Percentiles rank a stretch among this genome's conserved stretches.
Evolutionary conservation across 176 grass and related monocot genomes (phyloP).

Genomic region (Triticum urartu): DNA sequence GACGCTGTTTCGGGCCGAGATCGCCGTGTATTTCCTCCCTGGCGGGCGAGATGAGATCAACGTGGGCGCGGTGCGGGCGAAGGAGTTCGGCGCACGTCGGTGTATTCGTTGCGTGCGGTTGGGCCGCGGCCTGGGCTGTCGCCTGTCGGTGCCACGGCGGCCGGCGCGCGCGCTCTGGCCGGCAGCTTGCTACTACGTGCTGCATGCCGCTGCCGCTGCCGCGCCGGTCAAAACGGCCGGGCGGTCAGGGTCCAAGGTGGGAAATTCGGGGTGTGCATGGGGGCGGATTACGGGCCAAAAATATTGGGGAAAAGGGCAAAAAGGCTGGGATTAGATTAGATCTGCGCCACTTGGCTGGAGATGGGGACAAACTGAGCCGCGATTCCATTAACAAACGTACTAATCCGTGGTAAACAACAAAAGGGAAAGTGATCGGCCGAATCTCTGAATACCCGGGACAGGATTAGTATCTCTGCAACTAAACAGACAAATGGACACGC

Average conservation of each 20-base stretch:
- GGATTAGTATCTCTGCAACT: not conserved
- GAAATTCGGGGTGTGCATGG: not conserved
- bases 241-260: not conserved
- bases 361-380: slow-evolving; percentile 25
- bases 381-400: slow-evolving; percentile 20
- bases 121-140: slow-evolving; percentile 33
- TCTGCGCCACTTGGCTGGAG: not conserved
- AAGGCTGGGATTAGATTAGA: slow-evolving; percentile 18
- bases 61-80: not conserved
- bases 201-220: not conserved
- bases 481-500: not conserved
- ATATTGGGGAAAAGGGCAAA: not conserved
- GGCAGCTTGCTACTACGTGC: not conserved
- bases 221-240: not conserved
- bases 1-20: not conserved
- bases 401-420: not conserved
- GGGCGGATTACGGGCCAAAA: not conserved
- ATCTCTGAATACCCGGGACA: slow-evolving; percentile 20
- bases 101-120: slow-evolving; percentile 47
- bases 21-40: no score
- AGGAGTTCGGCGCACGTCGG: slow-evolving; percentile 46
- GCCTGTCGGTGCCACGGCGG: slow-evolving; percentile 32
- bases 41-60: not conserved
- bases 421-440: not conserved
- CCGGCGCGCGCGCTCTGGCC: not conserved